Conservation (phyloP, 129 eudicot species). For the Silybum marianum region DNA sequence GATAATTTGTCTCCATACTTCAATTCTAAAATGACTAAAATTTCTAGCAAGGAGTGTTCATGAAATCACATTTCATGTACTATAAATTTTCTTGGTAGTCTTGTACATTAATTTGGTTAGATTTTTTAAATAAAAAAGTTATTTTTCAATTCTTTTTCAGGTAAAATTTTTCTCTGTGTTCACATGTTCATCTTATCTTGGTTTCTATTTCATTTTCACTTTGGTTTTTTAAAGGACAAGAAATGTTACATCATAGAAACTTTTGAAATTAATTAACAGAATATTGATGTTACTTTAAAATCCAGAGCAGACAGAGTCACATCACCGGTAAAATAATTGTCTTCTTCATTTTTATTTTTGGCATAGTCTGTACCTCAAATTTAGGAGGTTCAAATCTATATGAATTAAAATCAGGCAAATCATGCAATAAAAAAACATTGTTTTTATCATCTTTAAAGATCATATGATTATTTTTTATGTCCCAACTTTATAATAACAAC, state of each 20-base stretch:
- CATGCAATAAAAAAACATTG: too few species aligned
- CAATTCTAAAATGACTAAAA: background rate
- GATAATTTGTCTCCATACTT: background rate
- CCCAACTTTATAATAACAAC: background rate
- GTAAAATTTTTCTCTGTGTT: background rate
- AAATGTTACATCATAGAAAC: conserved; percentile 28
- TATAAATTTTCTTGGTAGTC: background rate
- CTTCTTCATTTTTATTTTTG: background rate
- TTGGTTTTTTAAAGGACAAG: conserved; percentile 10
- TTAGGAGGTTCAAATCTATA: background rate
- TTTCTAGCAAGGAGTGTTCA: background rate
- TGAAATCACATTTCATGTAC: background rate
- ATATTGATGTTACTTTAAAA: conserved; percentile 26
- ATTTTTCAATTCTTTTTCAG: background rate
- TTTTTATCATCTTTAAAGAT: background rate
- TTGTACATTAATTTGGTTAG: background rate
- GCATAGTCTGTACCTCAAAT: background rate
- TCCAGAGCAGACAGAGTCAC: conserved; percentile 32
- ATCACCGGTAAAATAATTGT: conserved; percentile 15
- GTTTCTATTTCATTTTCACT: background rate
- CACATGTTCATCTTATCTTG: background rate
- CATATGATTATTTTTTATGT: background rate
- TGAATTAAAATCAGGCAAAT: background rate
- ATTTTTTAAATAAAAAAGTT: background rate
- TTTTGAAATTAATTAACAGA: conserved; percentile 32